phyloP scores from a whole-genome alignment of 805 yeast species.

The Candida lessepsii region DNA sequence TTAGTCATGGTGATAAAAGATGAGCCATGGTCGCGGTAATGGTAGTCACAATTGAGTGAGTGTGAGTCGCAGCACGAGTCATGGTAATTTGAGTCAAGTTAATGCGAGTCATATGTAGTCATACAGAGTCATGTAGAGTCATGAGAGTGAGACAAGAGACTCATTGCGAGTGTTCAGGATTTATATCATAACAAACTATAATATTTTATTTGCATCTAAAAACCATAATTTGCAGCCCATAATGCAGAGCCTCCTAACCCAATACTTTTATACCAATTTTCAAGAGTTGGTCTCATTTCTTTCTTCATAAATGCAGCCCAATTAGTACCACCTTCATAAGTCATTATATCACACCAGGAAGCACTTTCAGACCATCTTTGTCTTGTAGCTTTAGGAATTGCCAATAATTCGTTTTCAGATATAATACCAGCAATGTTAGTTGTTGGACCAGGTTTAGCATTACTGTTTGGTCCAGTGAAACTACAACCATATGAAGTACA shows the following conservation, averaged over 20 bases:
- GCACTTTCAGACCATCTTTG: slow-evolving; percentile 14
- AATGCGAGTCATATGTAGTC: too few species aligned
- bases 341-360: slow-evolving; percentile 19
- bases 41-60: too few species aligned
- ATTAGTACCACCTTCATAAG: slow-evolving; percentile 13
- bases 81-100: too few species aligned
- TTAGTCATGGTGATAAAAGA: too few species aligned
- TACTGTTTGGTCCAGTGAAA: slow-evolving; percentile 15
- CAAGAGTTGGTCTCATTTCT: slow-evolving; percentile 11
- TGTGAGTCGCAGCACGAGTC: too few species aligned
- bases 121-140: too few species aligned
- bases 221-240: slow-evolving; percentile 18
- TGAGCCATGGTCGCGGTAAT: too few species aligned
- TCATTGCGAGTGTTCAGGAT: too few species aligned
- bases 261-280: slow-evolving; percentile 13
- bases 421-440: slow-evolving; percentile 17
- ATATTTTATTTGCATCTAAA: too few species aligned
- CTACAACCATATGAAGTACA: slow-evolving; percentile 17
- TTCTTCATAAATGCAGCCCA: slow-evolving; percentile 20
- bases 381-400: slow-evolving; percentile 7
- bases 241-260: slow-evolving; percentile 19
- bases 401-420: slow-evolving; percentile 17
- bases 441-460: slow-evolving; percentile 12
- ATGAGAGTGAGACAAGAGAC: too few species aligned
- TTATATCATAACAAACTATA: too few species aligned